Percentiles rank a stretch among this genome's conserved stretches.
Evolutionary conservation across 106 monocot genomes (phyloP).

Genomic region (Apostasia ramifera): DNA sequence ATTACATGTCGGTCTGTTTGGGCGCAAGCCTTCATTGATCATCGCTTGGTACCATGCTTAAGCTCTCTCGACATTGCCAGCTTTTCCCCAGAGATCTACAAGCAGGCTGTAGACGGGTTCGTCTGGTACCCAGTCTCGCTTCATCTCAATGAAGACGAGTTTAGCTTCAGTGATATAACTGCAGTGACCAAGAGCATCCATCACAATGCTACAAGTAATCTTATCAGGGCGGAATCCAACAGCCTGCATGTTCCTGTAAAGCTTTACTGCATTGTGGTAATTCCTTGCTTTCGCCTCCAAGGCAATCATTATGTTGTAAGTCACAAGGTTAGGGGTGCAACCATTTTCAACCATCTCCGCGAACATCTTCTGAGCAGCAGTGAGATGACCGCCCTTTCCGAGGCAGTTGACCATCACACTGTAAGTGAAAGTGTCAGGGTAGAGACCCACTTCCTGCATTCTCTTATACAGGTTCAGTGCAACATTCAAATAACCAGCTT

Average conservation of each 20-base stretch:
- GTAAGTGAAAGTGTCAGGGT: conserved; percentile 93
- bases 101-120: conserved; percentile 88
- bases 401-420: conserved; percentile 98
- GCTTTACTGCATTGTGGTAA: conserved; percentile 54
- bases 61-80: conserved; percentile 75
- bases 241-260: conserved; percentile 76
- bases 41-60: conserved; percentile 71
- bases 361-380: conserved; percentile 73
- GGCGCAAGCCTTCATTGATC: conserved; percentile 68
- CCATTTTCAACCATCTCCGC: conserved; percentile 83
- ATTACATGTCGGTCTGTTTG: conserved; percentile 90
- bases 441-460: conserved; percentile 72
- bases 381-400: conserved; percentile 79
- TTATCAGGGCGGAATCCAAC: conserved; percentile 91
- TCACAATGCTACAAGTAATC: conserved; percentile 89
- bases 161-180: conserved; percentile 77
- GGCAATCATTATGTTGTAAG: conserved; percentile 95
- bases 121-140: conserved; percentile 70
- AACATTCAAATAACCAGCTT: conserved; percentile 76
- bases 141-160: conserved; percentile 73
- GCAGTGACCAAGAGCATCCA: conserved; percentile 80
- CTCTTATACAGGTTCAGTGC: conserved; percentile 64
- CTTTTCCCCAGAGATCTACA: conserved; percentile 96
- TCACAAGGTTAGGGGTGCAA: conserved; percentile 83
- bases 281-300: conserved; percentile 93